Evolutionary conservation across 2,329 filamentous ascomycete genomes (phyloP).

Genomic region (Alternaria arbusti): DNA sequence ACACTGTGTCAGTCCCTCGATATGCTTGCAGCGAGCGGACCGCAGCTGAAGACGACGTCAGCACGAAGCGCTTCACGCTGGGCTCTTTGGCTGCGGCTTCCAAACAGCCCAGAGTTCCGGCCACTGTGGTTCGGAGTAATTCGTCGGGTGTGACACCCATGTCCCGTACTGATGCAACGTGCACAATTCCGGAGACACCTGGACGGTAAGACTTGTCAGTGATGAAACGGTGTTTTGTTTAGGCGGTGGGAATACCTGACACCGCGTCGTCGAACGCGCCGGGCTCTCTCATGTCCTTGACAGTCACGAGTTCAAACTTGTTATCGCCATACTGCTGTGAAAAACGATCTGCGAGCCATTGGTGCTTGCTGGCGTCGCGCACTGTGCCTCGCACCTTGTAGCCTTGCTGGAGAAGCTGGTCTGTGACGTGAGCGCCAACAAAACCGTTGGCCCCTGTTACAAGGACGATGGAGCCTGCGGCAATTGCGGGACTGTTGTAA

Average conservation of each 20-base stretch:
- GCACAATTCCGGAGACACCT: slow-evolving; percentile 52
- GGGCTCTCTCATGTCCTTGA: slow-evolving; percentile 30
- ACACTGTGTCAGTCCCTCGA: slow-evolving; percentile 41
- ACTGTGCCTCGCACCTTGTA: slow-evolving; percentile 42
- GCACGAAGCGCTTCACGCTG: slow-evolving; percentile 51
- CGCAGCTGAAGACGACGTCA: slow-evolving; percentile 50
- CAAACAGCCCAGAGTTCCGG: slow-evolving; percentile 48
- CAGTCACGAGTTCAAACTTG: slow-evolving; percentile 24
- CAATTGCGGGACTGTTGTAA: slow-evolving; percentile 10
- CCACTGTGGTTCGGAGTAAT: slow-evolving; percentile 36
- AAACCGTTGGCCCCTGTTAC: slow-evolving; percentile 44
- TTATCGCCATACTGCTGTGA: slow-evolving; percentile 22
- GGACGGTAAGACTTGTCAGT: background rate
- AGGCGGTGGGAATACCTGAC: slow-evolving; percentile 18
- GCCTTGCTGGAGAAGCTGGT: slow-evolving; percentile 37
- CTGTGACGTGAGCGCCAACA: slow-evolving; percentile 39
- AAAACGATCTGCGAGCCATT: slow-evolving; percentile 35
- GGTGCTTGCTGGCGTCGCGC: slow-evolving; percentile 27
- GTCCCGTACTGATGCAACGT: slow-evolving; percentile 53
- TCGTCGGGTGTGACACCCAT: slow-evolving; percentile 51
- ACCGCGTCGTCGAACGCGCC: slow-evolving; percentile 31
- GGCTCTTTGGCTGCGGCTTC: slow-evolving; percentile 50
- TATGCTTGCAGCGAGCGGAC: slow-evolving; percentile 23
- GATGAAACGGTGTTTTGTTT: background rate
- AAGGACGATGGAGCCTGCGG: slow-evolving; percentile 31